phyloP scores from a whole-genome alignment of 1,139 yeast species.

The Lodderomyces margitis region DNA sequence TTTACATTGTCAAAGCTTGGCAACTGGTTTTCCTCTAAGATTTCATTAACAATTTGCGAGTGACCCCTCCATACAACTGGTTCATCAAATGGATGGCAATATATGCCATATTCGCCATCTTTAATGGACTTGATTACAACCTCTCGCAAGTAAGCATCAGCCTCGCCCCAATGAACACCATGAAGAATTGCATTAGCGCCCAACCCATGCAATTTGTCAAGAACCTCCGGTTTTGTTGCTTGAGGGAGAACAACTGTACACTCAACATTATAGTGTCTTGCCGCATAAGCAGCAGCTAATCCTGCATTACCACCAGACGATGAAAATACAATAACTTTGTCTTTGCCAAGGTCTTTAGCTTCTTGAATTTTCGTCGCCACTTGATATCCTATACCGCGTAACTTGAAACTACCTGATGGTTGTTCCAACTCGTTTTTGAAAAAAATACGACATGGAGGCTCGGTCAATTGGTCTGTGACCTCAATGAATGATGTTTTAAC shows the following conservation, averaged over 20 bases:
- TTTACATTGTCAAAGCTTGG: constrained; percentile 23
- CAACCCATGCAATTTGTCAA: constrained; percentile 22
- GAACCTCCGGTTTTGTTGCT: constrained; percentile 25
- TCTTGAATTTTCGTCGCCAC: constrained; percentile 22
- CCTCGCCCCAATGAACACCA: constrained; percentile 39
- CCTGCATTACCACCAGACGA: constrained; percentile 50
- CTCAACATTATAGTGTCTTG: constrained; percentile 23
- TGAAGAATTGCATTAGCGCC: constrained; percentile 31
- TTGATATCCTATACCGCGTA: constrained; percentile 39
- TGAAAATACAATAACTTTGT: constrained; percentile 32
- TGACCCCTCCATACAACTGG: constrained; percentile 43
- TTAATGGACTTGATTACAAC: constrained; percentile 19
- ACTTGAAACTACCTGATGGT: constrained; percentile 42
- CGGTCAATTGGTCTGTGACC: constrained; percentile 25
- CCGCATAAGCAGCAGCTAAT: constrained; percentile 42
- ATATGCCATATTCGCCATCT: constrained; percentile 24
- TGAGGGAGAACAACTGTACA: constrained; percentile 44
- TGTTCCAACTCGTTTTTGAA: constrained; percentile 42
- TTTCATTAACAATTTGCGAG: constrained; percentile 33
- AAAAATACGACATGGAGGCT: constrained; percentile 46
- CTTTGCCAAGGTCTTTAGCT: constrained; percentile 19
- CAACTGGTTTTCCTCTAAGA: constrained; percentile 21
- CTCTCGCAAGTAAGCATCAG: constrained; percentile 29
- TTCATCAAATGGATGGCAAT: constrained; percentile 44
- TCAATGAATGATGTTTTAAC: constrained; percentile 37